Conservation (phyloP, 306 rosid genomes). For the Corylus americana region DNA sequence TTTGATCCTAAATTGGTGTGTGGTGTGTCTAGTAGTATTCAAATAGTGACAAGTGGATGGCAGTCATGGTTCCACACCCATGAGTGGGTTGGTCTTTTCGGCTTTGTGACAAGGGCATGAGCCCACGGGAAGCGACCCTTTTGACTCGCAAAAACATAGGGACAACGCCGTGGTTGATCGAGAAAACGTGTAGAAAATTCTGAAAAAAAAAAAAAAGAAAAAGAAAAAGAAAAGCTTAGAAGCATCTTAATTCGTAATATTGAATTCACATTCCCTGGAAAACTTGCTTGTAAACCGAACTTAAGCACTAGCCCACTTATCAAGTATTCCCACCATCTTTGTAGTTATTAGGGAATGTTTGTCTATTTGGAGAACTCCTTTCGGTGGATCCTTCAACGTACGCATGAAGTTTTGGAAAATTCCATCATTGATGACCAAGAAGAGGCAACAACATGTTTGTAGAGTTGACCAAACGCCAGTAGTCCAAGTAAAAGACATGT, state of each 20-base stretch:
- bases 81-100: conserved; percentile 36
- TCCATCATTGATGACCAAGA: conserved; percentile 22
- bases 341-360: conserved; percentile 6
- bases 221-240: neutral
- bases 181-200: conserved; percentile 38
- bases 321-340: neutral
- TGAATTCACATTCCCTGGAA: conserved; percentile 27
- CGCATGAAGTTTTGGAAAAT: conserved; percentile 35
- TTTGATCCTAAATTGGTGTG: neutral
- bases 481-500: no score
- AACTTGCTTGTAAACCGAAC: neutral
- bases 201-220: no score
- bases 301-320: conserved; percentile 1
- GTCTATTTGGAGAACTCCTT: conserved; percentile 23
- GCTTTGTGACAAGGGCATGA: conserved; percentile 20
- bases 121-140: conserved; percentile 34
- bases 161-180: conserved; percentile 19
- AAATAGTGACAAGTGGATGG: conserved; percentile 37
- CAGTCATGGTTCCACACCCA: conserved; percentile 16
- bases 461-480: no score
- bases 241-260: neutral
- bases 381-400: conserved; percentile 43
- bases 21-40: no score
- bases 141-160: neutral
- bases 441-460: neutral